phyloP scores from a whole-genome alignment of 2,329 filamentous ascomycete genomes.

The Didymella exigua region DNA sequence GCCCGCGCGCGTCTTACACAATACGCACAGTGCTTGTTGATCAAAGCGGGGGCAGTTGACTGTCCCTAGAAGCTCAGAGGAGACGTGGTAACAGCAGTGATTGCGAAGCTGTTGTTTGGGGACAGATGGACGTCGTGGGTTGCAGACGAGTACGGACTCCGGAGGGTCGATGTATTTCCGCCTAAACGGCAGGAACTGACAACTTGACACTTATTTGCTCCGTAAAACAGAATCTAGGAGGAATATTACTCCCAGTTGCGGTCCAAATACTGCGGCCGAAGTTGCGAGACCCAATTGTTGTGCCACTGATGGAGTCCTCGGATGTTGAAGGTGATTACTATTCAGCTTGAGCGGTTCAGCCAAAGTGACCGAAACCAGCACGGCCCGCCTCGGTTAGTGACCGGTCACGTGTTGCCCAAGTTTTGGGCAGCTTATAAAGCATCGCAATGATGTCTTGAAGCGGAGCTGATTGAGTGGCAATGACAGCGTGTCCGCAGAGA shows the following conservation, averaged over 20 bases:
- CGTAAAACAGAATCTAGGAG: neutral
- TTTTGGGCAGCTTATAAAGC: neutral
- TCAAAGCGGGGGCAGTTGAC: neutral
- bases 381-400: conserved; percentile 9
- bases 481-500: neutral
- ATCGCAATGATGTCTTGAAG: conserved; percentile 1
- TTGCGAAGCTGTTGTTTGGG: neutral
- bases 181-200: neutral
- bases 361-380: neutral
- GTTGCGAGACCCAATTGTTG: neutral
- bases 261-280: conserved; percentile 2
- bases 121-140: neutral
- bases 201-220: neutral
- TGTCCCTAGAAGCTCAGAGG: neutral
- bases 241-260: neutral
- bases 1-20: neutral
- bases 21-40: neutral
- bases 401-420: neutral
- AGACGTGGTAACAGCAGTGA: neutral
- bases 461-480: neutral
- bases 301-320: neutral
- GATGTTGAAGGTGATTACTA: conserved; percentile 13
- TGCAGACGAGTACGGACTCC: neutral
- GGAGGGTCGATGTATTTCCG: neutral
- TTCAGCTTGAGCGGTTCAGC: conserved; percentile 2